Conservation (phyloP, 2,329 filamentous ascomycete species). For the Alternaria sp. region DNA sequence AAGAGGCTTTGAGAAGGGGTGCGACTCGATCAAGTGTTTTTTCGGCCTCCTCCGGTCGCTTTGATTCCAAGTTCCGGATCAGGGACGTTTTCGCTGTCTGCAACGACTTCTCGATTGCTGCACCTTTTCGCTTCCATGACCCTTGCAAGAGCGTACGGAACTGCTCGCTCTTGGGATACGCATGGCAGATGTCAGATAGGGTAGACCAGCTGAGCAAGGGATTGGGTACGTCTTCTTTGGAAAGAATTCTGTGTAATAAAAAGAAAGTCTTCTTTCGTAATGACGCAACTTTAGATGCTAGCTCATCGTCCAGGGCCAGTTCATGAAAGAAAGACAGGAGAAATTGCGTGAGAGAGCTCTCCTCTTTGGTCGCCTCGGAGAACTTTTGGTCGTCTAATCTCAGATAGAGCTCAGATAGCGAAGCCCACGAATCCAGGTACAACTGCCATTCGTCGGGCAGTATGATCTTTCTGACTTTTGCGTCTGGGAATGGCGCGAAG, state of each 20-base stretch:
- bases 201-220: slow-evolving; percentile 69
- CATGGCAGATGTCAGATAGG: slow-evolving; percentile 70
- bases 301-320: slow-evolving; percentile 43
- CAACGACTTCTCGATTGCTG: slow-evolving; percentile 62
- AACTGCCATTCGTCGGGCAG: slow-evolving; percentile 75
- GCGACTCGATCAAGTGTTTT: slow-evolving; percentile 65
- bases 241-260: slow-evolving; percentile 65
- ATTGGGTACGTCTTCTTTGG: slow-evolving; percentile 54
- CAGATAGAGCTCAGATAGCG: slow-evolving; percentile 70
- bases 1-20: slow-evolving; percentile 67
- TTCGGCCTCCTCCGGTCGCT: slow-evolving; percentile 64
- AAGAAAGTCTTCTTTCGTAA: slow-evolving; percentile 71
- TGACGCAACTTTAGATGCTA: slow-evolving; percentile 50
- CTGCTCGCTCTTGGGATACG: slow-evolving; percentile 69
- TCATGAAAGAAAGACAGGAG: slow-evolving; percentile 71
- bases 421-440: slow-evolving; percentile 78
- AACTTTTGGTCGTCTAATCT: slow-evolving; percentile 66
- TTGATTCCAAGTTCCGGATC: slow-evolving; percentile 68
- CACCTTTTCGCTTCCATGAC: slow-evolving; percentile 61
- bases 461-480: slow-evolving; percentile 70
- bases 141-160: slow-evolving; percentile 56
- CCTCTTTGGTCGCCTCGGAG: slow-evolving; percentile 55
- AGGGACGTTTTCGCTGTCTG: slow-evolving; percentile 67
- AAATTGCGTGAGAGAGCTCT: slow-evolving; percentile 68
- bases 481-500: slow-evolving; percentile 78